Conservation (phyloP, 495 filamentous ascomycete species). For the Penicillium chermesinum region DNA sequence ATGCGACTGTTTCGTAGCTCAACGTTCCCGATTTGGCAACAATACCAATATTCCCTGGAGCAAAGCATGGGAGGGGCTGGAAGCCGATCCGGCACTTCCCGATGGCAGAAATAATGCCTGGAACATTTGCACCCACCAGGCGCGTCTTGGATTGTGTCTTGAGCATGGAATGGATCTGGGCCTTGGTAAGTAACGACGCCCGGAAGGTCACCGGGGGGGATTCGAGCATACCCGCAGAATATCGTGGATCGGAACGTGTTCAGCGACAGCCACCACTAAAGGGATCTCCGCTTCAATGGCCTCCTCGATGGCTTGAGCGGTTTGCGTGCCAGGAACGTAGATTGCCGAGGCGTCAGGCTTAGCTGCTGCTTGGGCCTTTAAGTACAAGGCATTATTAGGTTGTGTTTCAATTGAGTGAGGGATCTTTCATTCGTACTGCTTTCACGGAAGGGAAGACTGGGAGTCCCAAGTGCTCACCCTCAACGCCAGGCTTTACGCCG, state of each 20-base stretch:
- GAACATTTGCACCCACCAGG: conserved; percentile 80
- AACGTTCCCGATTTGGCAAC: conserved; percentile 85
- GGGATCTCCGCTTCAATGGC: conserved; percentile 86
- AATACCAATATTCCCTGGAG: conserved; percentile 71
- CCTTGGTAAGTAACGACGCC: background rate
- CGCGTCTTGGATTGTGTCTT: conserved; percentile 75
- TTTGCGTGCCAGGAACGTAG: conserved; percentile 77
- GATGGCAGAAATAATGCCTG: conserved; percentile 80
- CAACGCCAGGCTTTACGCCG: conserved; percentile 72
- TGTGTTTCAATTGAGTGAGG: background rate
- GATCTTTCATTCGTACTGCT: conserved; percentile 37
- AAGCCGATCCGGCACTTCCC: conserved; percentile 83
- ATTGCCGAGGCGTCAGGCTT: conserved; percentile 83
- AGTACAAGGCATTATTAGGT: background rate
- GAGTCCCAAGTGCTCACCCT: conserved; percentile 73
- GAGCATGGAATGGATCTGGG: conserved; percentile 70
- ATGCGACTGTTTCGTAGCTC: conserved; percentile 83
- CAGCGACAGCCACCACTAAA: conserved; percentile 82
- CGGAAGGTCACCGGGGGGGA: background rate
- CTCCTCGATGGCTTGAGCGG: conserved; percentile 75
- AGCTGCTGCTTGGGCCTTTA: conserved; percentile 64
- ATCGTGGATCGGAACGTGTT: conserved; percentile 86
- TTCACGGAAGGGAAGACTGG: conserved; percentile 72
- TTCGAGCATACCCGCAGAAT: conserved; percentile 60
- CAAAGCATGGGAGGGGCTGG: conserved; percentile 73